Conservation (phyloP, 2,329 filamentous ascomycete species). For the Raffaelea ambrosiae region DNA sequence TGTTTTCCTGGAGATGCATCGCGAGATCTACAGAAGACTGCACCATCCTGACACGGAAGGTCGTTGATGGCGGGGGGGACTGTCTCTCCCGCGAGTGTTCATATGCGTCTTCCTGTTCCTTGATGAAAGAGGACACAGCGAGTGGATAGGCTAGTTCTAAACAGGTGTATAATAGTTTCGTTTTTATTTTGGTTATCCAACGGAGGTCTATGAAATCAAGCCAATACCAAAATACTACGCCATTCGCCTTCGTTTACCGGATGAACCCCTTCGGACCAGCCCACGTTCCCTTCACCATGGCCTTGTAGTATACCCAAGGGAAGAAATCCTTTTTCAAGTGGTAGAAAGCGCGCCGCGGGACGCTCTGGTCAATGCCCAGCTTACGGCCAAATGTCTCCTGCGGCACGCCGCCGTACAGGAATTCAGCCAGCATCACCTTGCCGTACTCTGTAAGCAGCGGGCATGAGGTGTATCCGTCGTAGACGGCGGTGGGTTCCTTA, state of each 20-base stretch:
- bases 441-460: constrained; percentile 34
- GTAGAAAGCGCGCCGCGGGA: constrained; percentile 29
- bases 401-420: constrained; percentile 36
- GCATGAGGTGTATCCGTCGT: constrained; percentile 37
- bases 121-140: too few relatives aligned
- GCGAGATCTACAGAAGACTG: neutral
- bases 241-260: too few relatives aligned
- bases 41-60: too few relatives aligned
- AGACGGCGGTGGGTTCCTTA: constrained; percentile 21
- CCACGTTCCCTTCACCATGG: constrained; percentile 47
- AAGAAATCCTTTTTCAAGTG: constrained; percentile 40
- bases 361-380: constrained; percentile 27
- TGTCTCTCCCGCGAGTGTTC: too few relatives aligned
- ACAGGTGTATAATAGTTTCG: too few relatives aligned
- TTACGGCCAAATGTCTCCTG: constrained; percentile 33
- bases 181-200: too few relatives aligned
- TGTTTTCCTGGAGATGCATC: constrained; percentile 1
- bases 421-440: constrained; percentile 38
- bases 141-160: too few relatives aligned
- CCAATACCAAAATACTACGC: too few relatives aligned
- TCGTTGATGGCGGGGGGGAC: too few relatives aligned
- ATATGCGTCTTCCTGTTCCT: too few relatives aligned
- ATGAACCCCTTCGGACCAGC: constrained; percentile 34
- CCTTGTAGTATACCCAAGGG: constrained; percentile 46
- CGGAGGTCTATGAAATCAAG: too few relatives aligned